Evolutionary conservation across 2,329 filamentous ascomycete species (phyloP).

Genomic region (Hypomyces perniciosus): DNA sequence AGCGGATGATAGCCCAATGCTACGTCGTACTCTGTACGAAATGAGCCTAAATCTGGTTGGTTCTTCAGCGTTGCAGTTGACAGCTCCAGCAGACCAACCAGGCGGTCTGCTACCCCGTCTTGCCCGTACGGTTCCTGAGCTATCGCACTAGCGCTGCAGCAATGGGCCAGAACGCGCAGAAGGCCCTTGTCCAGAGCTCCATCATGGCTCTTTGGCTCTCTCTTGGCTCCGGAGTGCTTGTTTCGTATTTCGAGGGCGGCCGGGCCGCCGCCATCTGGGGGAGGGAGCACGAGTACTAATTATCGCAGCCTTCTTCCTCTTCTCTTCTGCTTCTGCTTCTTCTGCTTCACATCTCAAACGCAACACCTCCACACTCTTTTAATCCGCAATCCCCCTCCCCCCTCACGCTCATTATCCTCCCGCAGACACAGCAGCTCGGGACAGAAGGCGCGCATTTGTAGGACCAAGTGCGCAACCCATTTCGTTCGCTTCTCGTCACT

Average conservation of each 20-base stretch:
- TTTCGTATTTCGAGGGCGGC: too few species aligned
- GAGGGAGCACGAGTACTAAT: too few species aligned
- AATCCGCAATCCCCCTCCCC: neutral
- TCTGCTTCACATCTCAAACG: neutral
- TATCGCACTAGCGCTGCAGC: slow-evolving; percentile 11
- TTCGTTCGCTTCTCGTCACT: slow-evolving; percentile 11
- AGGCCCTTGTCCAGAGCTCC: neutral
- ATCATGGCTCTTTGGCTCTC: neutral
- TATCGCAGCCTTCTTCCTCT: neutral
- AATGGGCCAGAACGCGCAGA: slow-evolving; percentile 3
- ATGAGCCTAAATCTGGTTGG: neutral
- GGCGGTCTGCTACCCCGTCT: neutral
- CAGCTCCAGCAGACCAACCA: slow-evolving; percentile 3
- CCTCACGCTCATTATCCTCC: neutral
- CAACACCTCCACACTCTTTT: slow-evolving; percentile 7
- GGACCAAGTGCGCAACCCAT: neutral
- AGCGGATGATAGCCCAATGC: neutral
- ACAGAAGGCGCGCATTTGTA: too few species aligned
- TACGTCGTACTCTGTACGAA: neutral
- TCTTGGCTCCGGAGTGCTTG: neutral
- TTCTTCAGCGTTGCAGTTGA: slow-evolving; percentile 1
- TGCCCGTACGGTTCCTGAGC: slow-evolving; percentile 11
- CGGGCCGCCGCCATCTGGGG: neutral
- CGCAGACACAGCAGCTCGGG: neutral
- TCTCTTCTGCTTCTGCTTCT: slow-evolving; percentile 2